Evolutionary conservation across 129 eudicot species (phyloP), one percentile per base, ranked within the genome.

Genomic region (Pseudognaphalium luteoalbum): DNA sequence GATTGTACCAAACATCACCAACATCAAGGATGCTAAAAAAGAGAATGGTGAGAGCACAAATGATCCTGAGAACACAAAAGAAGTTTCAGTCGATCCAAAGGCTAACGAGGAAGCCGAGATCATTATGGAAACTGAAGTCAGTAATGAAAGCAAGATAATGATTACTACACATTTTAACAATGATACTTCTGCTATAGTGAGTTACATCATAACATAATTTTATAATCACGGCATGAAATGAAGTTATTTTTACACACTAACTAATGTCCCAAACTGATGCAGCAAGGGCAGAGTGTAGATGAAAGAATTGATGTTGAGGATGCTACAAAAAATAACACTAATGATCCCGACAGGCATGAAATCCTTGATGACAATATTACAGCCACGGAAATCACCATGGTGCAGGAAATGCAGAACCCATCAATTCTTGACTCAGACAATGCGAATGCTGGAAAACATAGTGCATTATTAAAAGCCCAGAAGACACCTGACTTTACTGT

Each of bases 81-180:
- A 76, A 52, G 17, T 20, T 59, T 17, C 0, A 10, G 22, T 25
- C 6, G 75, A 80, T 68, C 42, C 6, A 2, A 75, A 74, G 10
- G 50, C 64, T 28, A 67, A 20, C 10, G n/a, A 74, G 44, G 76
- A 67, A 67, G 22, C 63, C 47, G 20, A 39, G 17, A 73, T 56
- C 51, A 72, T 22, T 19, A 16, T 4, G 67, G 83, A 79, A 66
- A 66, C 39, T 28, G 83, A 66, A 67, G 39, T 57, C 6, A 60
- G 21, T 67, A 42, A 58, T 0, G 25, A 58, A 41, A 67, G 28
- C 79, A 58, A 20, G 4, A 44, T 39, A 15, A 21, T 32, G 4
- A 19, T 41, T 5, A 58, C 6, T 25, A 25, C 28, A 25, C 28
- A 25, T 25, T 25, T 1, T 25, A 25, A 44, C 35, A 17, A 14